Conservation (phyloP, 441 rosid genomes). For the Gossypium gossypioides region DNA sequence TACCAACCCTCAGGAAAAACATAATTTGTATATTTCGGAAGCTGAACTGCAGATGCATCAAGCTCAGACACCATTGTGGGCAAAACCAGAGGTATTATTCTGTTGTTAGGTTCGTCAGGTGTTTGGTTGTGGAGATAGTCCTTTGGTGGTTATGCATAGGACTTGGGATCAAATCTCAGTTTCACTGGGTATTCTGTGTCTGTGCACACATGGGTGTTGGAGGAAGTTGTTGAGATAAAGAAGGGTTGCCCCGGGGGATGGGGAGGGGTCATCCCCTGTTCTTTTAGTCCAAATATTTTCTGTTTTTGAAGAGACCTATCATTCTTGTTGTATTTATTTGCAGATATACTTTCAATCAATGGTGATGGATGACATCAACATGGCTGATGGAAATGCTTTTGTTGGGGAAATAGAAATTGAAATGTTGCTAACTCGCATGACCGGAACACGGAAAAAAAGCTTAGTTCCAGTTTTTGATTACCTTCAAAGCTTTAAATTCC, state of each 20-base stretch:
- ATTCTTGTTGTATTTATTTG: conserved; percentile 19
- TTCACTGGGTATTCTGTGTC: not conserved
- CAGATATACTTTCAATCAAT: conserved; percentile 58
- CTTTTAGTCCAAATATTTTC: not conserved
- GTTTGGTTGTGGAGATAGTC: not conserved
- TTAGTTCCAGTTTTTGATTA: conserved; percentile 60
- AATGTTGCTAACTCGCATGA: conserved; percentile 40
- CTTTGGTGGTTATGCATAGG: not conserved
- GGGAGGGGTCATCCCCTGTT: not conserved
- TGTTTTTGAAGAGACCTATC: conserved; percentile 3
- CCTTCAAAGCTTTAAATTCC: conserved; percentile 34
- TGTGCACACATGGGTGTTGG: not conserved
- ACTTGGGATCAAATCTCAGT: not conserved
- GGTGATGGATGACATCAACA: conserved; percentile 22
- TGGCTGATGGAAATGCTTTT: conserved; percentile 30
- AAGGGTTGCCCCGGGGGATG: not conserved
- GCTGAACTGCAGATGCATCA: conserved; percentile 68
- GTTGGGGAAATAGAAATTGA: conserved; percentile 67
- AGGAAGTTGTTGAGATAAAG: not conserved
- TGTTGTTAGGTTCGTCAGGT: not conserved
- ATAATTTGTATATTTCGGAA: conserved; percentile 63
- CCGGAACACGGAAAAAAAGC: conserved; percentile 61
- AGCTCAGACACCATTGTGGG: conserved; percentile 46
- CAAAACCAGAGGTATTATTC: conserved; percentile 47
- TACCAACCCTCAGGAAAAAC: conserved; percentile 39